phyloP scores from a whole-genome alignment of 306 rosid species.

The Morella rubra region DNA sequence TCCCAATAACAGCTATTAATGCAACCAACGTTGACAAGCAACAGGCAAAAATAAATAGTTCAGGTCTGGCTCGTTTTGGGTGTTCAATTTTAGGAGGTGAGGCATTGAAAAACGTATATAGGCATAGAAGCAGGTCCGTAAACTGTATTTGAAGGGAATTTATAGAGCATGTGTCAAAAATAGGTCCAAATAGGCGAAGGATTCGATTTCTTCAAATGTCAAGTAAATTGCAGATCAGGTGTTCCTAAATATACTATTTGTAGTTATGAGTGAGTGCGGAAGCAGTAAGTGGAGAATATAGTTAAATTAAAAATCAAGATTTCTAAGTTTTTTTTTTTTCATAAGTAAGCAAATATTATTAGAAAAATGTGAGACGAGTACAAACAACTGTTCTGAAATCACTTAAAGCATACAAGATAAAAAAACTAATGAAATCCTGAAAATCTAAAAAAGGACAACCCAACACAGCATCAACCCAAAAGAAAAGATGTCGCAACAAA shows the following conservation, averaged over 20 bases:
- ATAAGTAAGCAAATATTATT: background rate
- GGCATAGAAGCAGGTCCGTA: background rate
- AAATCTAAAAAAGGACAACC: too few relatives aligned
- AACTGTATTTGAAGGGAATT: background rate
- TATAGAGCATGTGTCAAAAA: background rate
- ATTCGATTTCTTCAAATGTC: background rate
- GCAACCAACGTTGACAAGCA: background rate
- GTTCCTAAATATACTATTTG: background rate
- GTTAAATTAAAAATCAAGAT: background rate
- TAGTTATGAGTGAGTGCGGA: background rate
- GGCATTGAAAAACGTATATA: too few relatives aligned
- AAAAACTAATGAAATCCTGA: too few relatives aligned
- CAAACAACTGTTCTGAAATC: too few relatives aligned
- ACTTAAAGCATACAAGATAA: too few relatives aligned
- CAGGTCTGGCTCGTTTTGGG: background rate
- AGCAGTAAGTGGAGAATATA: too few relatives aligned
- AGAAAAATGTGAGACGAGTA: too few relatives aligned
- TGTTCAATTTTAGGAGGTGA: too few relatives aligned
- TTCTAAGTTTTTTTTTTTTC: background rate
- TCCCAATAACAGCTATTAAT: background rate
- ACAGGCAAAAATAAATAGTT: background rate
- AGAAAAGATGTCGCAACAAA: too few relatives aligned
- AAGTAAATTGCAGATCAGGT: background rate
- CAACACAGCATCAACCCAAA: too few relatives aligned
- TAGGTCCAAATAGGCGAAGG: background rate